Conservation (phyloP, 306 rosid genomes). For the Inga oerstediana region DNA sequence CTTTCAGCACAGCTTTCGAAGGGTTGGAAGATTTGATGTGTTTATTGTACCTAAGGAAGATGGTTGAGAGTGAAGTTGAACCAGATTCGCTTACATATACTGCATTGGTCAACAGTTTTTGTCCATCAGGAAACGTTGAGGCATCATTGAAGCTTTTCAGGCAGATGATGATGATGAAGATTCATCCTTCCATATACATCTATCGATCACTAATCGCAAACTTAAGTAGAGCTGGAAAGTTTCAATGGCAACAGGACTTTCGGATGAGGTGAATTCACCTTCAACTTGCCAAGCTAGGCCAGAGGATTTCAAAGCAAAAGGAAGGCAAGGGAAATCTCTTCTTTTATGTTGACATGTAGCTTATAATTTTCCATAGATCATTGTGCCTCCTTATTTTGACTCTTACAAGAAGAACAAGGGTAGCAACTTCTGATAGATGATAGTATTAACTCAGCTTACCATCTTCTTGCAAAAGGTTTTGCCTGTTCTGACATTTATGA, state of each 20-base stretch:
- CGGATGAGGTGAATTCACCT: too few species aligned
- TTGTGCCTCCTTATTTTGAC: not conserved
- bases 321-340: not conserved
- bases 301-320: too few species aligned
- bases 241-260: too few species aligned
- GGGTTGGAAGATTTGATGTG: conserved; percentile 77
- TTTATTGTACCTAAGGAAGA: conserved; percentile 56
- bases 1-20: conserved; percentile 75
- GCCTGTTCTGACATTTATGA: conserved; percentile 33
- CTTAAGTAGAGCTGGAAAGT: too few species aligned
- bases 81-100: conserved; percentile 82
- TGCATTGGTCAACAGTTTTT: conserved; percentile 63
- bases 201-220: conserved; percentile 53
- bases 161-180: conserved; percentile 66
- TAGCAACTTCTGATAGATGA: conserved; percentile 10
- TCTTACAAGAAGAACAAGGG: not conserved
- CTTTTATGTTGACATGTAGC: not conserved
- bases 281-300: too few species aligned
- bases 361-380: too few species aligned
- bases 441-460: conserved; percentile 1
- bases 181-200: conserved; percentile 60
- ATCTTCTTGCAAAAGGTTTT: conserved; percentile 12
- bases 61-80: conserved; percentile 58
- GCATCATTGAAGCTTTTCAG: conserved; percentile 58
- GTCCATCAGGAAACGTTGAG: conserved; percentile 69